Percentiles rank a stretch among this genome's conserved stretches.
These are phyloP conservation scores for Metarhizium robertsii DNA, from an alignment of 2,329 filamentous ascomycete genomes.

Conservation along the genomic window DNA sequence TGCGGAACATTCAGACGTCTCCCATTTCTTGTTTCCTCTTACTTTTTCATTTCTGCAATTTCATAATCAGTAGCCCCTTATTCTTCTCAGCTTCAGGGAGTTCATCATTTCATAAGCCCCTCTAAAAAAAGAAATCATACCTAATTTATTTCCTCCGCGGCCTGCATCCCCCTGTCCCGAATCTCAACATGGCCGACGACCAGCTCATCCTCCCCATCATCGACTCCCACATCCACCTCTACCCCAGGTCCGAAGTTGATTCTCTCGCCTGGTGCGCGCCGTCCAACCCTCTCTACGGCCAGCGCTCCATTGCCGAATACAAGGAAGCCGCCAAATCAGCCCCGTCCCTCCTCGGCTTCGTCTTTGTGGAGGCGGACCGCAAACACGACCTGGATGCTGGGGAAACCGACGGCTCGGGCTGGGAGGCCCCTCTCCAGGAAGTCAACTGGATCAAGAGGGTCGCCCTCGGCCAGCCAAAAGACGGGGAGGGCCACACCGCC, in stretches of 20 bases:
- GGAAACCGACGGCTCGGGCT: slow-evolving; percentile 43
- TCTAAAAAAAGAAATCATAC: background rate
- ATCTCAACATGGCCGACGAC: slow-evolving; percentile 24
- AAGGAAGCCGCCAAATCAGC: slow-evolving; percentile 31
- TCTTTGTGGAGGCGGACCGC: slow-evolving; percentile 79
- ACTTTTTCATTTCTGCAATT: background rate
- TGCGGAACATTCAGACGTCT: background rate
- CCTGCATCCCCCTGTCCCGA: background rate
- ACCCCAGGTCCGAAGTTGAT: slow-evolving; percentile 55
- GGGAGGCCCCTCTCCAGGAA: slow-evolving; percentile 61
- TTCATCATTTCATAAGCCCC: background rate
- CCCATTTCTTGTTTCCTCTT: background rate
- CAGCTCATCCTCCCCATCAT: slow-evolving; percentile 52
- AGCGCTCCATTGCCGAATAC: slow-evolving; percentile 59
- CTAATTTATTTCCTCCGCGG: background rate
- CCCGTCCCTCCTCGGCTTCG: slow-evolving; percentile 53
- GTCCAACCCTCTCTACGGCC: slow-evolving; percentile 48
- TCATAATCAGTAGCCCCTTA: background rate
- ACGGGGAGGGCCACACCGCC: slow-evolving; percentile 46
- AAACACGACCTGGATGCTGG: slow-evolving; percentile 46
- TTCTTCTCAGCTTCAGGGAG: background rate
- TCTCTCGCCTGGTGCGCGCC: slow-evolving; percentile 62
- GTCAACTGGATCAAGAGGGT: slow-evolving; percentile 60
- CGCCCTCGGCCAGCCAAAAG: slow-evolving; percentile 45
- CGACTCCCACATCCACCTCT: slow-evolving; percentile 90